A percentile compares a stretch with the other conserved stretches of the same genome.
Evolutionary conservation across 495 filamentous ascomycete genomes (phyloP).

Genomic region (Hypoxylon fuscum): DNA sequence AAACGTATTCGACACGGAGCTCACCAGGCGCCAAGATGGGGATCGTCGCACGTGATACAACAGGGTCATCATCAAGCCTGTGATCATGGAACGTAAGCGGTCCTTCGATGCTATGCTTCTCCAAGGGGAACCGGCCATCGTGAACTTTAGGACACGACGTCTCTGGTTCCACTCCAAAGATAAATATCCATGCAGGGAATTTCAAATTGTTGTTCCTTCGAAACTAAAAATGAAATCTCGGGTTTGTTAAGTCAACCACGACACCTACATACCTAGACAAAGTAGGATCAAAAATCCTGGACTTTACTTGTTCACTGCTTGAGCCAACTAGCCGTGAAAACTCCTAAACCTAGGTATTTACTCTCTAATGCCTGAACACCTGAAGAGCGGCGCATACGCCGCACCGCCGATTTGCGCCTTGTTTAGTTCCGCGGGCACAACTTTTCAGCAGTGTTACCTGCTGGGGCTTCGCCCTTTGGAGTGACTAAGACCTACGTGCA

Average conservation of each 20-base stretch:
- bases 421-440: not conserved
- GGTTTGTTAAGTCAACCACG: not conserved
- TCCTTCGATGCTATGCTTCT: not conserved
- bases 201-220: no score
- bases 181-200: no score
- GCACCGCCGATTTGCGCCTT: slow-evolving; percentile 13
- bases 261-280: no score
- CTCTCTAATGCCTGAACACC: not conserved
- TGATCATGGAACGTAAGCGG: slow-evolving; percentile 21
- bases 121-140: no score
- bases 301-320: no score
- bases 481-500: no score
- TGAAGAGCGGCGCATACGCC: slow-evolving; percentile 5
- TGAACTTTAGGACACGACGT: no score
- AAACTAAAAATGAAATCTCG: no score
- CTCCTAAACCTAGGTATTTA: not conserved
- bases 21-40: slow-evolving; percentile 28
- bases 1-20: slow-evolving; percentile 26
- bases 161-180: no score
- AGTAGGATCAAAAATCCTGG: no score
- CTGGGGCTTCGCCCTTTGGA: no score
- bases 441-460: slow-evolving; percentile 7
- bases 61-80: slow-evolving; percentile 1
- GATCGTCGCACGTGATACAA: slow-evolving; percentile 34
- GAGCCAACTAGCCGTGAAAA: not conserved